These are phyloP conservation scores for Elongisporangium undulatum DNA, from an alignment of 352 stramenopile species.

Conservation along the genomic window DNA sequence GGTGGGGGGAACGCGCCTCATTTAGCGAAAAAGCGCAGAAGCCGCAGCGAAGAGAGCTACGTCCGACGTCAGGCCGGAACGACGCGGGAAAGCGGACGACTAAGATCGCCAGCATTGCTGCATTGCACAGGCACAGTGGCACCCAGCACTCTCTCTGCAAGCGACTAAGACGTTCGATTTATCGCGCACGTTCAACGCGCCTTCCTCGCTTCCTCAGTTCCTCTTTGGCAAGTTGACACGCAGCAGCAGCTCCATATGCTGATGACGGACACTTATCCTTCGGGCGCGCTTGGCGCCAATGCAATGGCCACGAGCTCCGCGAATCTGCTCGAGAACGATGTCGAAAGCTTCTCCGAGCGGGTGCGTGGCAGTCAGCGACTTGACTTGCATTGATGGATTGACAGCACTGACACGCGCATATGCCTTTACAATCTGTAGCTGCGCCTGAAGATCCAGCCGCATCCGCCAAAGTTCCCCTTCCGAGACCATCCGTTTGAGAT, in stretches of 20 bases:
- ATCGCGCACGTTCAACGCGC: background rate
- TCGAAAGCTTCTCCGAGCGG: conserved; percentile 51
- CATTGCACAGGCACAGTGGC: background rate
- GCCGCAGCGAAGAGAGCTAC: conserved; percentile 22
- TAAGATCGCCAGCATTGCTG: conserved; percentile 18
- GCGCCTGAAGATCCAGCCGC: conserved; percentile 80
- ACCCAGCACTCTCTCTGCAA: background rate
- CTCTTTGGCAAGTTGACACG: background rate
- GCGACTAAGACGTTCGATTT: background rate
- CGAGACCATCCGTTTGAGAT: conserved; percentile 83
- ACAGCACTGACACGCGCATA: background rate
- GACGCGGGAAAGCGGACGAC: conserved; percentile 20
- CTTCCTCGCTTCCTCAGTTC: conserved; percentile 1
- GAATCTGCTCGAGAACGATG: conserved; percentile 39
- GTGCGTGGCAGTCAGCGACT: conserved; percentile 12
- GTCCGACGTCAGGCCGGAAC: conserved; percentile 13
- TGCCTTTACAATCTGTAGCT: conserved; percentile 22
- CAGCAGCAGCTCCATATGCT: conserved; percentile 33
- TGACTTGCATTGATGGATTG: background rate
- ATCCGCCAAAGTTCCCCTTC: conserved; percentile 84
- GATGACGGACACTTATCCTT: conserved; percentile 57
- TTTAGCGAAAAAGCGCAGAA: conserved; percentile 28
- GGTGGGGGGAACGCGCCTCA: background rate
- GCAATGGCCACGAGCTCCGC: conserved; percentile 10
- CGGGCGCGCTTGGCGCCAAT: conserved; percentile 20